These are phyloP conservation scores for Monotropa hypopitys DNA, from an alignment of 179 eudicot species.

Conservation along the genomic window DNA sequence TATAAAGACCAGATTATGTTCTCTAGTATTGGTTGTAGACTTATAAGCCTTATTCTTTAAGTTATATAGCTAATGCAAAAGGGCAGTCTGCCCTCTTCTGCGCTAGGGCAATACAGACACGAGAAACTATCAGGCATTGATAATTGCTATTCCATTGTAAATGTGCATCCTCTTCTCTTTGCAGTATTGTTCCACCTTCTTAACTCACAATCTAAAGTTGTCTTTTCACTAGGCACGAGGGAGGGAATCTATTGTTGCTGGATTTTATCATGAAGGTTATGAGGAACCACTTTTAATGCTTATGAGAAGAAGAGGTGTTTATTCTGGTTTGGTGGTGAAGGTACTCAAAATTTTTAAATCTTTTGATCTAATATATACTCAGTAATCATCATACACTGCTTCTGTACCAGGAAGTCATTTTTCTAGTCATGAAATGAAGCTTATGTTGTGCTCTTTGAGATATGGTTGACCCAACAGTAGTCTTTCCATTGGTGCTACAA, in stretches of 20 bases:
- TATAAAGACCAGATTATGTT: neutral
- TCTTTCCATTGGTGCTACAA: neutral
- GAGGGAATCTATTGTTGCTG: slow-evolving; percentile 81
- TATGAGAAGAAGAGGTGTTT: slow-evolving; percentile 91
- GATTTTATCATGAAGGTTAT: slow-evolving; percentile 96
- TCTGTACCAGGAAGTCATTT: neutral
- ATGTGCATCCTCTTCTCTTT: neutral
- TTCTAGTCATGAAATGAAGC: neutral
- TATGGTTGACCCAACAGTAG: neutral
- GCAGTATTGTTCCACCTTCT: neutral
- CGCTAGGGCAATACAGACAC: neutral
- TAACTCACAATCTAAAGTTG: neutral
- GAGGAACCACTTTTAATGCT: slow-evolving; percentile 95
- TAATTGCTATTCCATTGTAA: neutral
- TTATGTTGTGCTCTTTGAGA: neutral
- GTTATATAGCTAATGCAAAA: neutral
- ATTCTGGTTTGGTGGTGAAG: slow-evolving; percentile 91
- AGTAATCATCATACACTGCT: neutral
- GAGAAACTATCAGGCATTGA: neutral
- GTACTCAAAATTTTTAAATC: slow-evolving; percentile 20
- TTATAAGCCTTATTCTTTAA: neutral
- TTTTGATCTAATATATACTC: neutral
- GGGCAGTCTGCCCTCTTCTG: neutral
- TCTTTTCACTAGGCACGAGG: slow-evolving; percentile 55
- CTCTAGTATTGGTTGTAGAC: neutral